A percentile compares a stretch with the other conserved stretches of the same genome.
Conservation (phyloP, 2,329 filamentous ascomycete genomes). For the Penicillium sp. region DNA sequence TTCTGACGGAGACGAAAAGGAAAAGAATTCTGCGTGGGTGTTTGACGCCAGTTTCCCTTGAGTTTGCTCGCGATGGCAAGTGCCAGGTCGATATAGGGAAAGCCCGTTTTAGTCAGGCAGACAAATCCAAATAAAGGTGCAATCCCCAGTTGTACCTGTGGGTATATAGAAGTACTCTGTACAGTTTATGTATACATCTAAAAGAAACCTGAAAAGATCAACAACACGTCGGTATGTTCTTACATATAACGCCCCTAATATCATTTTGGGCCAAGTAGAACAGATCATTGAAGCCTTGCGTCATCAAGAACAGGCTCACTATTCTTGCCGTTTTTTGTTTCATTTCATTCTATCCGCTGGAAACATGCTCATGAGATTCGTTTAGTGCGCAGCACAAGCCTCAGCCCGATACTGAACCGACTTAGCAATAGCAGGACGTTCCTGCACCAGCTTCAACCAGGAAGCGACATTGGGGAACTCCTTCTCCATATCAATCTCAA, state of each 20-base stretch:
- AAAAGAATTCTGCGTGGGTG: too few relatives aligned
- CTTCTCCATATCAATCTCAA: slow-evolving; percentile 28
- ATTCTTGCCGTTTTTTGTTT: too few relatives aligned
- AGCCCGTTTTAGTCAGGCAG: neutral
- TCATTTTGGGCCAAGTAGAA: neutral
- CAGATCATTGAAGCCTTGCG: neutral
- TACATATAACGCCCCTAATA: neutral
- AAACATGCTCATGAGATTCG: neutral
- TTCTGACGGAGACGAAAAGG: too few relatives aligned
- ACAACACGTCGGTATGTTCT: neutral
- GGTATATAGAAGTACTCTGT: too few relatives aligned
- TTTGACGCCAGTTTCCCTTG: too few relatives aligned
- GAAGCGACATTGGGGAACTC: slow-evolving; percentile 30
- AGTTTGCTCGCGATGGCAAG: too few relatives aligned
- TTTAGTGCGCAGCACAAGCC: slow-evolving; percentile 3
- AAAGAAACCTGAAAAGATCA: too few relatives aligned
- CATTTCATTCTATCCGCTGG: neutral
- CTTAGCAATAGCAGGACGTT: slow-evolving; percentile 28
- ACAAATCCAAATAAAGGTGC: too few relatives aligned
- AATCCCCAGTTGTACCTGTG: too few relatives aligned
- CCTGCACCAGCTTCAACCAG: slow-evolving; percentile 32
- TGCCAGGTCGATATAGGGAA: too few relatives aligned
- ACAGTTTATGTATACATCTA: neutral
- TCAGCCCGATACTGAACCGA: slow-evolving; percentile 17
- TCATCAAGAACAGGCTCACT: neutral